phyloP scores from a whole-genome alignment of 2,329 filamentous ascomycete species.

The Beauveria brongniartii region DNA sequence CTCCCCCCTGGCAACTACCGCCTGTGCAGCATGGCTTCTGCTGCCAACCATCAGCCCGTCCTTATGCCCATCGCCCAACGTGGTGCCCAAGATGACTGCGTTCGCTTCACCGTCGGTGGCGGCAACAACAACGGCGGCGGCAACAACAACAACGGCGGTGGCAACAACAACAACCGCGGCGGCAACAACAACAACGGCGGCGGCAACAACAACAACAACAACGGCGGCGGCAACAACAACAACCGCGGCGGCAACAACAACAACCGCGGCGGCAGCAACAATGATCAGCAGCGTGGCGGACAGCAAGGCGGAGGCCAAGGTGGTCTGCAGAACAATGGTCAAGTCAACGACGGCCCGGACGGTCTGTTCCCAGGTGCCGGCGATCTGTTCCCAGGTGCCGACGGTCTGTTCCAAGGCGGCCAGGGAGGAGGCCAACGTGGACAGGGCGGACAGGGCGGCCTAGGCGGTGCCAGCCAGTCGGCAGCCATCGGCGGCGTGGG shows the following conservation, averaged over 20 bases:
- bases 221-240: too few species aligned
- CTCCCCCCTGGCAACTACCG: conserved; percentile 57
- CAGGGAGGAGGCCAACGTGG: conserved; percentile 2
- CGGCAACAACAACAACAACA: conserved; percentile 11
- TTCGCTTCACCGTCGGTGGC: conserved; percentile 46
- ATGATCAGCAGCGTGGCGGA: not conserved
- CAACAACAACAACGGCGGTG: conserved; percentile 18
- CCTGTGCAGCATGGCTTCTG: conserved; percentile 53
- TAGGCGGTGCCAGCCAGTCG: conserved; percentile 21
- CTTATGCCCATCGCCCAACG: conserved; percentile 60
- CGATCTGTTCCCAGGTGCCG: too few species aligned
- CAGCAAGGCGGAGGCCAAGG: conserved; percentile 4
- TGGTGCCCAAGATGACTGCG: conserved; percentile 58
- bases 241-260: too few species aligned
- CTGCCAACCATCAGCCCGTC: conserved; percentile 60
- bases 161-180: conserved; percentile 18
- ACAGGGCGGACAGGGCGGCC: conserved; percentile 10
- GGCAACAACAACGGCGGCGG: conserved; percentile 18
- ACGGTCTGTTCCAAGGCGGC: too few species aligned
- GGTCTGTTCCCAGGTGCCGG: too few species aligned
- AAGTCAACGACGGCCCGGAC: not conserved
- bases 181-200: conserved; percentile 11
- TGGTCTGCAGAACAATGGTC: conserved; percentile 11
- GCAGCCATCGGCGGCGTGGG: conserved; percentile 41
- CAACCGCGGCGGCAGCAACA: not conserved